Evolutionary conservation across 2,329 filamentous ascomycete genomes (phyloP), one percentile per base, ranked within the genome.

Genomic region (Gaeumannomyces tritici): DNA sequence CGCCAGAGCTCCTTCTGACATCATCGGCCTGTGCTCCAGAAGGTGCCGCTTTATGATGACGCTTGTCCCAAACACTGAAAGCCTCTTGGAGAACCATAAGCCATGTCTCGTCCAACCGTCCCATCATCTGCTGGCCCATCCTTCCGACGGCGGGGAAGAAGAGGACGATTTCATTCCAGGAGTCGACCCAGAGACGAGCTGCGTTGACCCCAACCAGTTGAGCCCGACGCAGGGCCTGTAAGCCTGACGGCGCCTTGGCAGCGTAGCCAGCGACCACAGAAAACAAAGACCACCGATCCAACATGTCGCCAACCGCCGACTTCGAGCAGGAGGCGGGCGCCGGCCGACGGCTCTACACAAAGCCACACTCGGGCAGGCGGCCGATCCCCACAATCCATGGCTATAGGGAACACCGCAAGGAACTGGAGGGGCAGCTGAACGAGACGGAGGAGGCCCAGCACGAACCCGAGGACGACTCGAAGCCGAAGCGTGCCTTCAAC

Each of bases 381-480:
- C 61, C 61, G 15, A 62, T 62, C 29, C 61, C 61, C 15, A 62
- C 61, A 4, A 62, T 62, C 21, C 61, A 62, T 31, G 51, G 61
- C 35, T 62, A 62, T 31, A 57, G 61, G n/a, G 61, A 62, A 29
- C 61, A 62, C 57, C 27, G 61, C n/a, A 62, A 62, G 28, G 61
- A 62, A n/a, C 42, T 62, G 8, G 47, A 62, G 24, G 58, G 47
- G 28, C 57, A 55, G 29, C 13, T 33, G 18, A 24, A 62, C 47
- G 60, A 64, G 33, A 62, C 64, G 13, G 62, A 66, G 62, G 60
- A 62, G 33, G 64, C 65, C 11, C 73, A 75, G 64, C 65, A 70
- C 60, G 73, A 70, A 24, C 71, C 71, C 13, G 73, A 74, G 60
- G 73, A 73, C 35, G 69, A 69, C 7, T 75, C 74, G 12, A 75